A percentile compares a stretch with the other conserved stretches of the same genome.
Conservation (phyloP, 2,329 filamentous ascomycete genomes). For the Verticillium alfalfae region DNA sequence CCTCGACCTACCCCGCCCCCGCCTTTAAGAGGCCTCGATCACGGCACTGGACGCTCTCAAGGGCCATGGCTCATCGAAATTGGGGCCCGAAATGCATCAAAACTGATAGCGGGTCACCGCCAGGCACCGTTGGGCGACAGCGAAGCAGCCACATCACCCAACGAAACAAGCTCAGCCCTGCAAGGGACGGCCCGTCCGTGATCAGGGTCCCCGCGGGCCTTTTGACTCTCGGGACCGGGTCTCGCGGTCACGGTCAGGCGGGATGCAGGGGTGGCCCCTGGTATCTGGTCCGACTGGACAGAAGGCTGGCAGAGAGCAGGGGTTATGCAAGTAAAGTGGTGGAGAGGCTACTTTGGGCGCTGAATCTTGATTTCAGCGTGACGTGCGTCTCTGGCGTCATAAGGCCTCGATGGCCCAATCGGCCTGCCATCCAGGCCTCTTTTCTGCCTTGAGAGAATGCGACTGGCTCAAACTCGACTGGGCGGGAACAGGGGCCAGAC, state of each 20-base stretch:
- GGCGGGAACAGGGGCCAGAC: background rate
- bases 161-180: slow-evolving; percentile 14
- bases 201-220: slow-evolving; percentile 4
- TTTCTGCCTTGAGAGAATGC: too few species aligned
- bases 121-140: background rate
- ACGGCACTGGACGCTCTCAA: slow-evolving; percentile 27
- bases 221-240: background rate
- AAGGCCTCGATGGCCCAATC: slow-evolving; percentile 10
- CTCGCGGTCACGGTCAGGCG: background rate
- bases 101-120: background rate
- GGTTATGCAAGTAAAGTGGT: background rate
- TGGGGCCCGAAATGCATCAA: too few species aligned
- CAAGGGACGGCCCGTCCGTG: slow-evolving; percentile 1
- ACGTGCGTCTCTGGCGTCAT: slow-evolving; percentile 12
- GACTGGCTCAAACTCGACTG: too few species aligned
- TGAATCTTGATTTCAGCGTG: slow-evolving; percentile 12
- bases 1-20: background rate
- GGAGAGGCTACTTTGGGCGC: background rate
- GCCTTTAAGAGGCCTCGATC: slow-evolving; percentile 16
- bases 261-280: slow-evolving; percentile 2
- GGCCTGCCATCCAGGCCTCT: background rate
- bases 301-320: background rate
- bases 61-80: background rate
- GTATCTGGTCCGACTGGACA: background rate
- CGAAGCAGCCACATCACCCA: slow-evolving; percentile 12